These are phyloP conservation scores for Porphyrellus cyaneotinctus DNA, from an alignment of 768 basidiomycete species.

Conservation along the genomic window DNA sequence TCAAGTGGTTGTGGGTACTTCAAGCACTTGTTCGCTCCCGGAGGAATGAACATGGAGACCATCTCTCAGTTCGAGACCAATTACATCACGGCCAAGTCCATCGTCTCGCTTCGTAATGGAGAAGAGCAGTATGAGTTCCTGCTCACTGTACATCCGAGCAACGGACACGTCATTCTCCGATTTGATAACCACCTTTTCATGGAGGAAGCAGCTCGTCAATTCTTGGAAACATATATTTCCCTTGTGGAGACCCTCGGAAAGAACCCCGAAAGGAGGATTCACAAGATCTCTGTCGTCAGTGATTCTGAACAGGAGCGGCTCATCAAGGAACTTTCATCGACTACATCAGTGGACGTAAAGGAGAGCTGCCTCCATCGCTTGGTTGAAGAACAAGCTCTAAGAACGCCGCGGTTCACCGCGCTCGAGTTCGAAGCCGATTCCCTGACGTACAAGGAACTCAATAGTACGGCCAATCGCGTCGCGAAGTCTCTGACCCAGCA, in stretches of 20 bases:
- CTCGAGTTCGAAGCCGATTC: conserved; percentile 28
- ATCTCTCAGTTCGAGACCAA: conserved; percentile 21
- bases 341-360: conserved; percentile 4
- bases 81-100: conserved; percentile 15
- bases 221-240: conserved; percentile 28
- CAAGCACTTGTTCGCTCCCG: conserved; percentile 30
- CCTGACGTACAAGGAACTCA: conserved; percentile 32
- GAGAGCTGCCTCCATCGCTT: conserved; percentile 20
- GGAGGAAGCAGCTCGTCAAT: conserved; percentile 27
- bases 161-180: conserved; percentile 24
- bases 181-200: conserved; percentile 30
- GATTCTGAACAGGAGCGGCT: conserved; percentile 15
- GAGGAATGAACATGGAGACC: conserved; percentile 27
- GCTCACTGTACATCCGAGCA: conserved; percentile 25
- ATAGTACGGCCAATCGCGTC: conserved; percentile 31
- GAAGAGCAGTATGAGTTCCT: conserved; percentile 24
- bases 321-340: conserved; percentile 26
- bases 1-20: conserved; percentile 27
- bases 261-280: conserved; percentile 11
- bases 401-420: conserved; percentile 20
- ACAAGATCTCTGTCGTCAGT: conserved; percentile 17
- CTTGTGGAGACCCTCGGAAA: conserved; percentile 24
- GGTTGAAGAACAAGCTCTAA: conserved; percentile 17
- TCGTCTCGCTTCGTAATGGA: conserved; percentile 25
- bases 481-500: conserved; percentile 26